Percentiles rank a stretch among this genome's conserved stretches.
These are phyloP conservation scores for Sphaceloma murrayae DNA, from an alignment of 2,329 filamentous ascomycete species.

Conservation along the genomic window DNA sequence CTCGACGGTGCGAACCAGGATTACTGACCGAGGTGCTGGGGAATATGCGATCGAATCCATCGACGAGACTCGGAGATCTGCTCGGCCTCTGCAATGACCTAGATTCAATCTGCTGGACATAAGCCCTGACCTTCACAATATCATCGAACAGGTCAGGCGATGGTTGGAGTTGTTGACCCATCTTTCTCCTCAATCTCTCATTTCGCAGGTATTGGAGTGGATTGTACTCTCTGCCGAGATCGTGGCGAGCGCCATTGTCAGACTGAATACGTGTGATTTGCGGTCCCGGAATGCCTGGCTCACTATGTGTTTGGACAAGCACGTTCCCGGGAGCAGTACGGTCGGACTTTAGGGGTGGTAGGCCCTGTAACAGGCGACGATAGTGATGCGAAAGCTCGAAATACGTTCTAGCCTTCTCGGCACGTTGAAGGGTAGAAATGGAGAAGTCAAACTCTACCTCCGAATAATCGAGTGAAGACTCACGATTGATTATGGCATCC, in stretches of 20 bases:
- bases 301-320: constrained; percentile 31
- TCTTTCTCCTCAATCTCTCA: constrained; percentile 69
- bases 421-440: constrained; percentile 67
- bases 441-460: constrained; percentile 60
- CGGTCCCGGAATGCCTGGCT: constrained; percentile 34
- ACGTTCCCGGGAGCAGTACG: constrained; percentile 35
- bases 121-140: constrained; percentile 56
- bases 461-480: neutral
- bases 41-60: no score
- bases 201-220: constrained; percentile 90
- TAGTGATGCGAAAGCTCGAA: constrained; percentile 83
- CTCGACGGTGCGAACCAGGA: constrained; percentile 27
- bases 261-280: constrained; percentile 32
- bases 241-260: constrained; percentile 30
- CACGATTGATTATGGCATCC: no score
- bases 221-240: constrained; percentile 69
- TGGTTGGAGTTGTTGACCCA: constrained; percentile 64
- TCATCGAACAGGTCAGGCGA: constrained; percentile 70
- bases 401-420: constrained; percentile 73
- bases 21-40: no score
- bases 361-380: constrained; percentile 63
- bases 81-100: no score
- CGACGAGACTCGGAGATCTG: no score
- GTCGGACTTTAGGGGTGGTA: constrained; percentile 60
- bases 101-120: constrained; percentile 32